Evolutionary conservation across 805 yeast species (phyloP).

Genomic region (Debaryomyces prosopidis): DNA sequence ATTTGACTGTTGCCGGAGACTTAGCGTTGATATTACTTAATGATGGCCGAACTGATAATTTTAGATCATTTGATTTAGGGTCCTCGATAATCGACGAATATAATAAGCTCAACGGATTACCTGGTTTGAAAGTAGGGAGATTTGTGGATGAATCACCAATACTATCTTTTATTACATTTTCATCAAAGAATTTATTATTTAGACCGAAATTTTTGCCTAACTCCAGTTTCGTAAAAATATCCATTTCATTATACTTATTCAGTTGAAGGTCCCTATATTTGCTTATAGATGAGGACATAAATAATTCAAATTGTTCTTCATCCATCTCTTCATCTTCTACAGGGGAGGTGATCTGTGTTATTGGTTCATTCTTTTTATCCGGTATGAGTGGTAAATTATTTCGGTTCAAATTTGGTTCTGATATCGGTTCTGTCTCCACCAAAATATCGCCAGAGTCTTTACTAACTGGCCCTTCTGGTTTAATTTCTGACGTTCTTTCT

Average conservation of each 20-base stretch:
- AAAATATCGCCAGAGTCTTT: background rate
- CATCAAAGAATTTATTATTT: background rate
- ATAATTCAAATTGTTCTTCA: slow-evolving; percentile 30
- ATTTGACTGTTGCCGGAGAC: slow-evolving; percentile 39
- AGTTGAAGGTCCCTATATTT: slow-evolving; percentile 31
- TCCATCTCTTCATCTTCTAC: slow-evolving; percentile 10
- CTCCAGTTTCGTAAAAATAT: background rate
- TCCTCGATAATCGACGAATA: slow-evolving; percentile 3
- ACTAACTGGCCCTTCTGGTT: background rate
- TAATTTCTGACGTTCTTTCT: background rate
- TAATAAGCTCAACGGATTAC: slow-evolving; percentile 16
- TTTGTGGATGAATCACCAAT: background rate
- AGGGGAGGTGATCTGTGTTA: background rate
- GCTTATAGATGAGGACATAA: slow-evolving; percentile 31
- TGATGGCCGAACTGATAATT: background rate
- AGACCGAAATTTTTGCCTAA: background rate
- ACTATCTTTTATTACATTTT: background rate
- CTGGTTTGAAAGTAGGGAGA: background rate
- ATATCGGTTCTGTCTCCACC: background rate
- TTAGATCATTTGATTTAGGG: background rate
- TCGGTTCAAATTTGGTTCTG: background rate
- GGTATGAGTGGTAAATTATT: background rate
- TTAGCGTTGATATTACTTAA: slow-evolving; percentile 21
- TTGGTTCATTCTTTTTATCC: background rate
- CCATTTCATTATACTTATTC: slow-evolving; percentile 10